Evolutionary conservation across 352 stramenopile species (phyloP).

Genomic region (Phytophthora ohioensis): DNA sequence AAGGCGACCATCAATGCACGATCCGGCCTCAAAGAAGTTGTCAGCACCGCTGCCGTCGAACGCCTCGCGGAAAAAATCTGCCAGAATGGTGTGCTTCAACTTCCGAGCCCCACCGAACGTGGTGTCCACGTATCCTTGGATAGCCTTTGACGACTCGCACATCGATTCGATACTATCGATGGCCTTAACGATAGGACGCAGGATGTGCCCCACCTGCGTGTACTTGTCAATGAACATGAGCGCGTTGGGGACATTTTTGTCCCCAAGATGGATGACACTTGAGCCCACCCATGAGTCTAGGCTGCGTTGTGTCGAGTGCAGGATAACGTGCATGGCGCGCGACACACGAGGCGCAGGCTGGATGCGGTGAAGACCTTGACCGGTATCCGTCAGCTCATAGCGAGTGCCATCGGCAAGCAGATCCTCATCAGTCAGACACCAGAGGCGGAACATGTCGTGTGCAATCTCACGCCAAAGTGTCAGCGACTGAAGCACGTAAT

Average conservation of each 20-base stretch:
- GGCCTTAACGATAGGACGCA: slow-evolving; percentile 90
- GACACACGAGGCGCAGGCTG: slow-evolving; percentile 94
- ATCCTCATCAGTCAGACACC: slow-evolving; percentile 95
- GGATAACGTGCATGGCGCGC: slow-evolving; percentile 95
- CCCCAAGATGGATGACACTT: slow-evolving; percentile 96
- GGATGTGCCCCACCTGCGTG: slow-evolving; percentile 92
- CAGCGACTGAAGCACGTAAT: slow-evolving; percentile 97
- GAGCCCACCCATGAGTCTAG: slow-evolving; percentile 92
- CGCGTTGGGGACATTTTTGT: slow-evolving; percentile 98
- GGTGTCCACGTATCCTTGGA: slow-evolving; percentile 69
- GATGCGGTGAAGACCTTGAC: slow-evolving; percentile 95
- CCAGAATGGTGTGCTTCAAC: slow-evolving; percentile 92
- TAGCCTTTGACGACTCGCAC: slow-evolving; percentile 53
- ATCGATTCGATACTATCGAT: slow-evolving; percentile 78
- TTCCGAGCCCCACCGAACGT: slow-evolving; percentile 89
- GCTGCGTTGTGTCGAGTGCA: slow-evolving; percentile 82
- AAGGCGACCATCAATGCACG: slow-evolving; percentile 96
- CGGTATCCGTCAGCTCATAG: slow-evolving; percentile 95
- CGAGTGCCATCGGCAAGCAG: slow-evolving; percentile 76
- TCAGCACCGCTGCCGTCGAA: slow-evolving; percentile 96
- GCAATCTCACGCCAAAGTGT: slow-evolving; percentile 97
- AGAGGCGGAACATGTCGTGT: slow-evolving; percentile 97
- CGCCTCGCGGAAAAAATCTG: slow-evolving; percentile 96
- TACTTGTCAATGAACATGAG: slow-evolving; percentile 99
- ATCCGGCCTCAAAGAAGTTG: slow-evolving; percentile 96